Conservation (phyloP, 768 basidiomycete genomes). For the Punctularia strigosozonata region DNA sequence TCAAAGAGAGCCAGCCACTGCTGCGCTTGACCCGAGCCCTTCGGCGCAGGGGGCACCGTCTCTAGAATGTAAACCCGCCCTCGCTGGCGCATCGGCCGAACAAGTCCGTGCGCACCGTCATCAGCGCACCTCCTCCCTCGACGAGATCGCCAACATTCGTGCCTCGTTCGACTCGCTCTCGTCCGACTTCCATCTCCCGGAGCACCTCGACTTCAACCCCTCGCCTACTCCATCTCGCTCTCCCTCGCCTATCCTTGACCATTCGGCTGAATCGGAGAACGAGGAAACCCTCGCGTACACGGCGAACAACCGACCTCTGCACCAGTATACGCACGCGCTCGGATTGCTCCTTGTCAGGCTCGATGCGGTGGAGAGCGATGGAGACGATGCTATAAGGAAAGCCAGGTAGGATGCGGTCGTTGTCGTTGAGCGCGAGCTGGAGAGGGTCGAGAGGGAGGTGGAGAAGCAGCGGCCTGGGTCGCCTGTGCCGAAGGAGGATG, state of each 20-base stretch:
- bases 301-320: conserved; percentile 44
- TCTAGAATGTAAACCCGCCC: conserved; percentile 9
- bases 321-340: conserved; percentile 52
- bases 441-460: conserved; percentile 38
- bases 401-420: conserved; percentile 43
- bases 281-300: conserved; percentile 38
- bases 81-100: conserved; percentile 9
- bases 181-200: conserved; percentile 27
- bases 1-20: too few relatives aligned
- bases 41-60: too few relatives aligned
- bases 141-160: conserved; percentile 28
- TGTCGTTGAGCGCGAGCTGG: conserved; percentile 44
- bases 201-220: conserved; percentile 18
- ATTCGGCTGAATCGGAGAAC: background rate
- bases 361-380: conserved; percentile 50
- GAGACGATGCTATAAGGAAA: conserved; percentile 39
- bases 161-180: conserved; percentile 22
- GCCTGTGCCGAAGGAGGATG: too few relatives aligned
- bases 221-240: conserved; percentile 12
- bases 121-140: conserved; percentile 22
- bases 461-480: conserved; percentile 29
- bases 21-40: too few relatives aligned
- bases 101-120: conserved; percentile 17
- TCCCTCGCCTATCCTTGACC: conserved; percentile 1
- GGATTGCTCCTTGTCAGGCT: conserved; percentile 40